These are phyloP conservation scores for Bryoglossum gracile DNA, from an alignment of 495 filamentous ascomycete genomes.

Conservation along the genomic window DNA sequence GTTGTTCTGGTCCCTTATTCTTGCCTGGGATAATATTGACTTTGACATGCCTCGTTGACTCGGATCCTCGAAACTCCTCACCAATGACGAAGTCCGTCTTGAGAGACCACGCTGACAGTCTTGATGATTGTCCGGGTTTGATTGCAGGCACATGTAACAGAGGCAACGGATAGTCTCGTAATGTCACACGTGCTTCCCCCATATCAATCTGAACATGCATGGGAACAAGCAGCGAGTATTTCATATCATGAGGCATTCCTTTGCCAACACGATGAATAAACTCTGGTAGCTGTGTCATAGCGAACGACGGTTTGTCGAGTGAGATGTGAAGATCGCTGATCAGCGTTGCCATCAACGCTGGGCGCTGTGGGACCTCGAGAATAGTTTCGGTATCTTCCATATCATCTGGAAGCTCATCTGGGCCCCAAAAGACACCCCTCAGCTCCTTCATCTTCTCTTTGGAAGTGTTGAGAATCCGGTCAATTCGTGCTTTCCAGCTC, in stretches of 20 bases:
- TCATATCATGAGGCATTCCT: constrained; percentile 85
- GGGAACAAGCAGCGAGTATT: constrained; percentile 82
- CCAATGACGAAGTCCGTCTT: constrained; percentile 93
- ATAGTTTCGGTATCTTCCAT: constrained; percentile 77
- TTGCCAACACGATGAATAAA: constrained; percentile 89
- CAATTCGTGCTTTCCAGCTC: constrained; percentile 90
- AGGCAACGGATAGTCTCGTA: constrained; percentile 91
- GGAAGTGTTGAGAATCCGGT: constrained; percentile 61
- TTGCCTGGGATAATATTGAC: constrained; percentile 78
- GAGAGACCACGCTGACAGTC: constrained; percentile 74
- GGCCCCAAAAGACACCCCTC: constrained; percentile 72
- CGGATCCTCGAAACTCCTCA: constrained; percentile 75
- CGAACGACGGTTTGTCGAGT: constrained; percentile 91
- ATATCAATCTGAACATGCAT: constrained; percentile 86
- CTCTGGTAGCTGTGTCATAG: constrained; percentile 65
- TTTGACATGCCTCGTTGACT: constrained; percentile 70
- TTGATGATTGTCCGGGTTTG: constrained; percentile 68
- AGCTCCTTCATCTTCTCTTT: constrained; percentile 70
- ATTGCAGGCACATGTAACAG: constrained; percentile 84
- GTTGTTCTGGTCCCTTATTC: constrained; percentile 30
- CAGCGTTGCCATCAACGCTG: constrained; percentile 69
- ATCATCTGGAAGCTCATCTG: constrained; percentile 74
- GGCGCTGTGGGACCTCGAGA: constrained; percentile 78
- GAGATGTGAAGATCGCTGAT: constrained; percentile 80
- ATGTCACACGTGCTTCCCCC: constrained; percentile 76